Conservation (phyloP, 129 eudicot species). For the Sambucus nigra region DNA sequence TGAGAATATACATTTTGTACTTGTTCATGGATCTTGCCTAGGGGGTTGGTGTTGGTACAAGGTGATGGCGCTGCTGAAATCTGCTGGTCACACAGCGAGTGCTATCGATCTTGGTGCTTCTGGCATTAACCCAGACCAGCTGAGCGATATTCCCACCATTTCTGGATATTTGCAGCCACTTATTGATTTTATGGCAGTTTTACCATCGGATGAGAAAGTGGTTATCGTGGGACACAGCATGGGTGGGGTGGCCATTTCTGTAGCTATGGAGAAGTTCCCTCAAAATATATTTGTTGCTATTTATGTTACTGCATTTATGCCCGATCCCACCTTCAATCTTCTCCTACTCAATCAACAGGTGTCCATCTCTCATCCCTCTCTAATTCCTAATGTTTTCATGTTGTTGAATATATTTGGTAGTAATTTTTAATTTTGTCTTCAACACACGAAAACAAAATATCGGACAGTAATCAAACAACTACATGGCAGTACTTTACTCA, state of each 20-base stretch:
- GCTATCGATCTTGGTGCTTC: conserved; percentile 49
- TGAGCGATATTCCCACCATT: conserved; percentile 24
- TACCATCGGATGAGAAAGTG: conserved; percentile 30
- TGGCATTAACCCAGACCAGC: conserved; percentile 36
- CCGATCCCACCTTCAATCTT: not conserved
- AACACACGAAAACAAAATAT: too few relatives aligned
- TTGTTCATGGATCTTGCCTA: conserved; percentile 17
- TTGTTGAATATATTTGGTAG: not conserved
- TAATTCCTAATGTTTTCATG: not conserved
- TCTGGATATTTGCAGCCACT: conserved; percentile 41
- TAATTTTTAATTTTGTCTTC: not conserved
- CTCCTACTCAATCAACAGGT: not conserved
- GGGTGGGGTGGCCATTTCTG: conserved; percentile 45
- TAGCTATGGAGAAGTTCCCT: conserved; percentile 38
- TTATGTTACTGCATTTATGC: not conserved
- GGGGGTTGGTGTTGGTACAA: conserved; percentile 81
- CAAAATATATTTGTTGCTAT: not conserved
- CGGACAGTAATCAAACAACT: not conserved
- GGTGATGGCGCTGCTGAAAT: conserved; percentile 24
- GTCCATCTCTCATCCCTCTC: too few relatives aligned
- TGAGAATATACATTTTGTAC: not conserved
- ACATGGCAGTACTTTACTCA: conserved; percentile 3
- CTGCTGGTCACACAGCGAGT: conserved; percentile 35
- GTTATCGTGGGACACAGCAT: conserved; percentile 56
- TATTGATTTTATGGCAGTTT: conserved; percentile 27